Evolutionary conservation across 2,329 filamentous ascomycete genomes (phyloP), one percentile per base, ranked within the genome.

Genomic region (Cucurbitaria berberidis): DNA sequence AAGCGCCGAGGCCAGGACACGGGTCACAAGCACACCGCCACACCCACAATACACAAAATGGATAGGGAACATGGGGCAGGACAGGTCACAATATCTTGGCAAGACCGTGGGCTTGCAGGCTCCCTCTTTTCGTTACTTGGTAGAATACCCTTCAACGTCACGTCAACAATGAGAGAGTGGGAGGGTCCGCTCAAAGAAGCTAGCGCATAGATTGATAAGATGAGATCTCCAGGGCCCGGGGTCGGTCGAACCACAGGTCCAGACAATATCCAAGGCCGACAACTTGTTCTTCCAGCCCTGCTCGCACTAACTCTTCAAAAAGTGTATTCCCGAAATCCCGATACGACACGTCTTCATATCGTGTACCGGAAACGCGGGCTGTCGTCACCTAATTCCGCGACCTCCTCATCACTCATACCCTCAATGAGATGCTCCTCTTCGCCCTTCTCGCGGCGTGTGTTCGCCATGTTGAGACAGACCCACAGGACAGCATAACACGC

Each of bases 291-390:
- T n/a, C n/a, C n/a, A n/a, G n/a, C n/a, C n/a, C n/a, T n/a, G n/a
- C n/a, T n/a, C n/a, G n/a, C n/a, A n/a, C n/a, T n/a, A n/a, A n/a
- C n/a, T n/a, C n/a, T n/a, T n/a, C n/a, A n/a, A n/a, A n/a, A n/a
- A n/a, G n/a, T n/a, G n/a, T n/a, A n/a, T n/a, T n/a, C n/a, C n/a
- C n/a, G n/a, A n/a, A n/a, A n/a, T n/a, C n/a, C n/a, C n/a, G n/a
- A 30, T 38, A 21, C 35, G 22, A 19, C 11, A 21, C 6, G 18
- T 13, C 10, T 15, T 39, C 21, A 39, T 10, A 39, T 74, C 3
- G 77, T 76, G 54, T 77, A 80, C 22, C 74, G 60, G 57, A 79
- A 80, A 48, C 74, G 66, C 3, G 78, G 79, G 49, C 73, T 79
- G 49, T 77, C 73, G 59, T 80, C 78, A 0, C 78, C 78, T 58